phyloP scores from a whole-genome alignment of 306 rosid species.

The Trifolium repens region DNA sequence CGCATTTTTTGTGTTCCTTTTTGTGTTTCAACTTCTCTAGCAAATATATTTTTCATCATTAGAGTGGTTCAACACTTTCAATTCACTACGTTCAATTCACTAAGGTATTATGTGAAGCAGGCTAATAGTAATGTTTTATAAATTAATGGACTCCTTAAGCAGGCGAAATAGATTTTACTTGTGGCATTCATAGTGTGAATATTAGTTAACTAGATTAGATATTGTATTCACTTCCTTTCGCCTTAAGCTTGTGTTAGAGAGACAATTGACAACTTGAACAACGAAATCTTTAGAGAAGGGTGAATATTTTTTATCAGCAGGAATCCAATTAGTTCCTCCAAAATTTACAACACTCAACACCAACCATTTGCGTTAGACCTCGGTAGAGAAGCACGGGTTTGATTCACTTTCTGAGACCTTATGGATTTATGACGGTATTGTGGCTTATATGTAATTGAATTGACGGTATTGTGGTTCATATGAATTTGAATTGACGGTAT shows the following conservation, averaged over 20 bases:
- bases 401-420: slow-evolving; percentile 34
- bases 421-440: background rate
- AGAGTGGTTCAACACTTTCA: slow-evolving; percentile 8
- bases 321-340: background rate
- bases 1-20: background rate
- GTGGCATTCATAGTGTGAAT: slow-evolving; percentile 9
- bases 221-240: slow-evolving; percentile 7
- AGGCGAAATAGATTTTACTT: slow-evolving; percentile 18
- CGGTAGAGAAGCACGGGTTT: background rate
- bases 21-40: background rate
- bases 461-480: too few species aligned
- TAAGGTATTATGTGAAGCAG: background rate
- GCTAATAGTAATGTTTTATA: background rate
- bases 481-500: too few species aligned
- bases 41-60: slow-evolving; percentile 22
- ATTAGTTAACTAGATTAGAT: slow-evolving; percentile 17
- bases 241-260: too few species aligned
- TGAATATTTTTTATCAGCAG: background rate
- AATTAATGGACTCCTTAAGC: background rate
- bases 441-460: too few species aligned
- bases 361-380: background rate
- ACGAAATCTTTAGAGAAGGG: too few species aligned
- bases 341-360: background rate
- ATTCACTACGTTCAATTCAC: slow-evolving; percentile 14
- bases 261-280: too few species aligned